A percentile compares a stretch with the other conserved stretches of the same genome.
Conservation (phyloP, 1,139 yeast species). For the Debaryomycetaceae sp. region DNA sequence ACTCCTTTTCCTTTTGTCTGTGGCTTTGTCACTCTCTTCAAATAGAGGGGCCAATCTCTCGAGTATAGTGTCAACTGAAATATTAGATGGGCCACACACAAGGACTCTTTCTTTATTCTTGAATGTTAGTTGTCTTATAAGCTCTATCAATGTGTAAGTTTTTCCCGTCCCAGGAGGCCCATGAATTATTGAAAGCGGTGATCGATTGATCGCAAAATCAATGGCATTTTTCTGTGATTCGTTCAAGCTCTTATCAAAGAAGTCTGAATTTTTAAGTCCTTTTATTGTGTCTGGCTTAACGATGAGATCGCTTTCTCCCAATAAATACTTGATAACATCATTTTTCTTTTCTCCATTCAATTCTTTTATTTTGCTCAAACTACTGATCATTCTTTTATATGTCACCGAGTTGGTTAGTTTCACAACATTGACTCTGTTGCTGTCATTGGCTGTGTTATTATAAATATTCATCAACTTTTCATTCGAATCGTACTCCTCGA, state of each 20-base stretch:
- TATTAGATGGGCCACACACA: conserved; percentile 94
- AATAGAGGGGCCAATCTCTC: conserved; percentile 62
- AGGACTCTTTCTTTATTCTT: conserved; percentile 61
- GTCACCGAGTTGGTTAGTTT: conserved; percentile 69
- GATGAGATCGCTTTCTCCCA: conserved; percentile 33
- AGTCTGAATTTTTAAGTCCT: conserved; percentile 18
- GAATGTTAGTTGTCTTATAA: conserved; percentile 68
- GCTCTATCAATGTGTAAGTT: conserved; percentile 83
- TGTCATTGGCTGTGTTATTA: conserved; percentile 39
- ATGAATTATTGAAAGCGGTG: conserved; percentile 44
- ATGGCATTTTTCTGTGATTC: conserved; percentile 58
- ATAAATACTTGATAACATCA: conserved; percentile 40
- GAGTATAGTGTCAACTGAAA: conserved; percentile 88
- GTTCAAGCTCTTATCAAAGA: conserved; percentile 56
- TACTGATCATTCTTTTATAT: conserved; percentile 75
- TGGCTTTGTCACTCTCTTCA: conserved; percentile 8
- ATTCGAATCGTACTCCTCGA: conserved; percentile 56
- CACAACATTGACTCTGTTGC: conserved; percentile 54
- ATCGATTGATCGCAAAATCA: conserved; percentile 35
- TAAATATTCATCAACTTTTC: conserved; percentile 43
- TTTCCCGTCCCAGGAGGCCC: conserved; percentile 56
- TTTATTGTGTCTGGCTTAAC: conserved; percentile 16
- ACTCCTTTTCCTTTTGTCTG: conserved; percentile 16
- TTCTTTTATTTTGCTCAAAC: conserved; percentile 67
- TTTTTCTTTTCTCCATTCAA: conserved; percentile 29